Percentiles rank a stretch among this genome's conserved stretches.
Evolutionary conservation across 2,329 filamentous ascomycete species (phyloP).

Genomic region (Exophiala aquamarina): DNA sequence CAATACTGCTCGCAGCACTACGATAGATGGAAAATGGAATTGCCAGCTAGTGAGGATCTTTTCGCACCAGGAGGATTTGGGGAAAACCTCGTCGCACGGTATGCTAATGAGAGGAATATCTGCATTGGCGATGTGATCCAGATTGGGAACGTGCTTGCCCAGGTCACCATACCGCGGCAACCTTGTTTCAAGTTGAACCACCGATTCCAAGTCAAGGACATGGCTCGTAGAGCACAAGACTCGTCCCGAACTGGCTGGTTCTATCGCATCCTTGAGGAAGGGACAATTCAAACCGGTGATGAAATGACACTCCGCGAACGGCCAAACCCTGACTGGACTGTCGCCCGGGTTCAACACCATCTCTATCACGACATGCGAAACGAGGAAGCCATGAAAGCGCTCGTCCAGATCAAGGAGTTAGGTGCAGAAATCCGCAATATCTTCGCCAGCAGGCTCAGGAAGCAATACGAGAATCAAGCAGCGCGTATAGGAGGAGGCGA

Average conservation of each 20-base stretch:
- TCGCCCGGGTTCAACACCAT: constrained; percentile 63
- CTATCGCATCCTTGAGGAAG: constrained; percentile 60
- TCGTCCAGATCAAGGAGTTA: constrained; percentile 40
- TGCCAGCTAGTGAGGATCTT: constrained; percentile 50
- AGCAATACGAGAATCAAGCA: constrained; percentile 32
- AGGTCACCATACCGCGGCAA: constrained; percentile 62
- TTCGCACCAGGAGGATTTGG: constrained; percentile 63
- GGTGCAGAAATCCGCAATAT: constrained; percentile 50
- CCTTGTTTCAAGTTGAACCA: constrained; percentile 71
- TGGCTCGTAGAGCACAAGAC: constrained; percentile 59
- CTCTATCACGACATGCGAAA: constrained; percentile 57
- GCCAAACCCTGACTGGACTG: constrained; percentile 59
- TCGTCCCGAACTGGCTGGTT: constrained; percentile 65
- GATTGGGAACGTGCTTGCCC: constrained; percentile 53
- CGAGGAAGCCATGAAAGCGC: constrained; percentile 48
- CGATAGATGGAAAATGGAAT: constrained; percentile 52
- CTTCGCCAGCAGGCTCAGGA: constrained; percentile 55
- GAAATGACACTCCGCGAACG: constrained; percentile 57
- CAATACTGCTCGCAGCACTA: constrained; percentile 64
- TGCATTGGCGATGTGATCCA: constrained; percentile 64
- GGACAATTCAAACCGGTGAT: constrained; percentile 57
- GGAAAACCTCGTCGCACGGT: constrained; percentile 61
- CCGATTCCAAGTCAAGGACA: constrained; percentile 63
- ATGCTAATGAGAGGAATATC: constrained; percentile 63
- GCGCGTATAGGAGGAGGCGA: constrained; percentile 3